These are phyloP conservation scores for Pontederia paniculata DNA, from an alignment of 176 grass and related monocot species.

Conservation along the genomic window DNA sequence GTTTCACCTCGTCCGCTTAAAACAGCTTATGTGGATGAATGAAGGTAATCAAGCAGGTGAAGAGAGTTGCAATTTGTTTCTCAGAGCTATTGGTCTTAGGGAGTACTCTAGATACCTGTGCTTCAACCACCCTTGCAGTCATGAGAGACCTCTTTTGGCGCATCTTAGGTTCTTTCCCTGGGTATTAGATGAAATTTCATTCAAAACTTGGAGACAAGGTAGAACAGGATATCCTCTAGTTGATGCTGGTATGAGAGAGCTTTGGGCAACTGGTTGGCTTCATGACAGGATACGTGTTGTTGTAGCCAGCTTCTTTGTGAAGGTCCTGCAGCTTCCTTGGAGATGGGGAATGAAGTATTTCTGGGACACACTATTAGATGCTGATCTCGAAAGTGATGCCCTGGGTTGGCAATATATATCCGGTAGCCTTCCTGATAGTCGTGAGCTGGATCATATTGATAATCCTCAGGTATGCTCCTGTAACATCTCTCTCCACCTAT, in stretches of 20 bases:
- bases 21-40: slow-evolving; percentile 82
- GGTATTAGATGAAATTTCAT: slow-evolving; percentile 59
- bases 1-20: slow-evolving; percentile 88
- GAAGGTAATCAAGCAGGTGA: slow-evolving; percentile 62
- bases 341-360: slow-evolving; percentile 99
- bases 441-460: slow-evolving; percentile 83
- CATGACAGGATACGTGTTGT: slow-evolving; percentile 93
- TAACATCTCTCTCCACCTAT: not conserved
- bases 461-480: slow-evolving; percentile 67
- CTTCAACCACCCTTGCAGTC: slow-evolving; percentile 91
- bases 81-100: slow-evolving; percentile 68
- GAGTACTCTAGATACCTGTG: slow-evolving; percentile 87
- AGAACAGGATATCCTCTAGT: slow-evolving; percentile 91
- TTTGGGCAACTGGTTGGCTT: slow-evolving; percentile 95
- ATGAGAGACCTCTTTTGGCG: slow-evolving; percentile 64
- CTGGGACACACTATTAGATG: slow-evolving; percentile 94
- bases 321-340: slow-evolving; percentile 92
- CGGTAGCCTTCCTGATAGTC: slow-evolving; percentile 80
- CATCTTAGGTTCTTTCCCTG: slow-evolving; percentile 92
- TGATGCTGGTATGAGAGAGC: slow-evolving; percentile 92
- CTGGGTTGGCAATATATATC: slow-evolving; percentile 97
- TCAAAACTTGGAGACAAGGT: slow-evolving; percentile 90
- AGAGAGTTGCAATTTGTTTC: slow-evolving; percentile 81
- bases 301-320: slow-evolving; percentile 91
- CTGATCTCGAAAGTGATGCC: slow-evolving; percentile 98